Conservation (phyloP, 345 rosid species). For the Linum lewisii region DNA sequence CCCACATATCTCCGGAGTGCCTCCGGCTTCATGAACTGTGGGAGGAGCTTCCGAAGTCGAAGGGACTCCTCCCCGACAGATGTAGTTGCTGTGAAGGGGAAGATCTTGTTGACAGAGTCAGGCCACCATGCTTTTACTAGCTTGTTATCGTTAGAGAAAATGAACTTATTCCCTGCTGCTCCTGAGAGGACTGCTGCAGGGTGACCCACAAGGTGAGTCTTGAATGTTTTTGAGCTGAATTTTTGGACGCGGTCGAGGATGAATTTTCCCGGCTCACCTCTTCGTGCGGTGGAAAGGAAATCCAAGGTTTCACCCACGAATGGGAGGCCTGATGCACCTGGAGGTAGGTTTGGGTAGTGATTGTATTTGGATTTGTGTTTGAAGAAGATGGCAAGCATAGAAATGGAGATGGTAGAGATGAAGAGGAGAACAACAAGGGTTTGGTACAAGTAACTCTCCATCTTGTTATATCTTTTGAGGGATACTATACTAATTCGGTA, state of each 20-base stretch:
- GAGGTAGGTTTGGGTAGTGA: conserved; percentile 22
- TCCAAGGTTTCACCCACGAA: conserved; percentile 26
- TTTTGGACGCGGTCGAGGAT: conserved; percentile 15
- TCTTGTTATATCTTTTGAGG: not conserved
- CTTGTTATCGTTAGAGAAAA: conserved; percentile 35
- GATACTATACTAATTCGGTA: no score
- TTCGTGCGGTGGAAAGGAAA: conserved; percentile 27
- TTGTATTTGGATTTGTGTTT: conserved; percentile 22
- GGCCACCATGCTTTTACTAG: conserved; percentile 34
- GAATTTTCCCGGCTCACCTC: conserved; percentile 29
- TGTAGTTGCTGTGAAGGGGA: conserved; percentile 23
- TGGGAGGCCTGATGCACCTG: conserved; percentile 25
- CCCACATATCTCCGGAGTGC: conserved; percentile 24
- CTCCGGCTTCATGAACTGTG: conserved; percentile 28
- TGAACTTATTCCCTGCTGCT: conserved; percentile 22
- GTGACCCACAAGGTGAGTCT: conserved; percentile 23
- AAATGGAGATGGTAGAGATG: conserved; percentile 12
- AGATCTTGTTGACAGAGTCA: conserved; percentile 27
- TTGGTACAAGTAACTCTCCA: conserved; percentile 3
- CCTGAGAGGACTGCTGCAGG: conserved; percentile 24
- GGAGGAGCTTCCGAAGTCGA: conserved; percentile 26
- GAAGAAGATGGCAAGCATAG: conserved; percentile 17
- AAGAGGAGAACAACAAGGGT: conserved; percentile 15
- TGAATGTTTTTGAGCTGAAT: conserved; percentile 22
- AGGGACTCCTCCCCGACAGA: conserved; percentile 27